phyloP scores from a whole-genome alignment of 495 filamentous ascomycete genomes.

The Annulohypoxylon maeteangense region DNA sequence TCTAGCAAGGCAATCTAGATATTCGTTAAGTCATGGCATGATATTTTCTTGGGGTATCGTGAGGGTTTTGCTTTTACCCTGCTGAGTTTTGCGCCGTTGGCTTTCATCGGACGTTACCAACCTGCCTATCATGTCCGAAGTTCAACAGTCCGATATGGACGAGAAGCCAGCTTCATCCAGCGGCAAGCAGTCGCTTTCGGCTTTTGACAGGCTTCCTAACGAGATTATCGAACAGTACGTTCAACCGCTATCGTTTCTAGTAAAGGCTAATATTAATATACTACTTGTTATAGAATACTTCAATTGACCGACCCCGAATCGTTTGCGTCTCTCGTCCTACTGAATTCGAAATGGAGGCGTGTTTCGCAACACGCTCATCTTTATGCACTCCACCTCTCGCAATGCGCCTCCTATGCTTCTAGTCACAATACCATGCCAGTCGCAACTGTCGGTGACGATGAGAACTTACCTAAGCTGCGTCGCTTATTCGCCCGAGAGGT shows the following conservation, averaged over 20 bases:
- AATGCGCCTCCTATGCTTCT: constrained; percentile 73
- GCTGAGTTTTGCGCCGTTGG: neutral
- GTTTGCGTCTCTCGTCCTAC: constrained; percentile 83
- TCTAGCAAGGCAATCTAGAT: constrained; percentile 9
- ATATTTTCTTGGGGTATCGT: constrained; percentile 18
- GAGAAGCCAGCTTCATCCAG: constrained; percentile 46
- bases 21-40: constrained; percentile 29
- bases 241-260: neutral
- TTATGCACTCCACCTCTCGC: constrained; percentile 79
- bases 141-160: constrained; percentile 28
- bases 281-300: constrained; percentile 69
- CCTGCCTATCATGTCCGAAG: constrained; percentile 31
- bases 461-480: constrained; percentile 67
- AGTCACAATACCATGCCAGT: constrained; percentile 58
- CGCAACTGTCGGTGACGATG: constrained; percentile 62
- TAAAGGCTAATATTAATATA: constrained; percentile 18
- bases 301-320: constrained; percentile 77
- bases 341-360: constrained; percentile 80
- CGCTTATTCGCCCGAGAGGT: constrained; percentile 74
- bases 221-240: constrained; percentile 64
- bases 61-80: constrained; percentile 11
- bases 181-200: constrained; percentile 38
- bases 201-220: constrained; percentile 59
- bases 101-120: neutral
- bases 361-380: constrained; percentile 76